Evolutionary conservation across 352 stramenopile species (phyloP).

Genomic region (Elongisporangium senticosum): DNA sequence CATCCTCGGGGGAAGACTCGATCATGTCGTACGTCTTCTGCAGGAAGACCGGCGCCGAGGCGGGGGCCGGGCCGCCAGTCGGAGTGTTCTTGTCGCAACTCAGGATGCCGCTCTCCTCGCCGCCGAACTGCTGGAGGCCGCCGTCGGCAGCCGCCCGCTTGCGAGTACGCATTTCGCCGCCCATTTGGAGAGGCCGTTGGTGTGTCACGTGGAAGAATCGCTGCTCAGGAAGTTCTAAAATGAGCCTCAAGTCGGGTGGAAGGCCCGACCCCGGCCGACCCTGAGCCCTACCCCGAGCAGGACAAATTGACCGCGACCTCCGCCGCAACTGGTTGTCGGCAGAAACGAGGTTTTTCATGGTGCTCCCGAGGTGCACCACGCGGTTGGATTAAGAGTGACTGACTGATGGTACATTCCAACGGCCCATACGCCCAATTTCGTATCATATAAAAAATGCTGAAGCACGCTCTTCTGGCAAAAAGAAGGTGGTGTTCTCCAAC

Average conservation of each 20-base stretch:
- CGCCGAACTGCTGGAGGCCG: conserved; percentile 2
- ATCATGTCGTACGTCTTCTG: conserved; percentile 94
- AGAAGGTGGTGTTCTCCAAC: conserved; percentile 22
- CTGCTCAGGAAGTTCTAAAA: background rate
- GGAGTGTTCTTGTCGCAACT: conserved; percentile 5
- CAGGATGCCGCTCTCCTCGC: conserved; percentile 13
- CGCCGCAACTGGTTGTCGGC: background rate
- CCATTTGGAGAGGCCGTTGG: conserved; percentile 12
- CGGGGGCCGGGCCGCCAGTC: conserved; percentile 8
- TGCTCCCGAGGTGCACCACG: background rate
- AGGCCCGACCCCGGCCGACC: background rate
- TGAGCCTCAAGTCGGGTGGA: background rate
- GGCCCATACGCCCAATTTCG: background rate
- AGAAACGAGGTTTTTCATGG: background rate
- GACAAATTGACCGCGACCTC: background rate
- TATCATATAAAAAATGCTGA: no score
- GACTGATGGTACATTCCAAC: background rate
- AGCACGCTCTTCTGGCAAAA: no score
- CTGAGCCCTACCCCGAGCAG: background rate
- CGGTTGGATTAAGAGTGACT: background rate
- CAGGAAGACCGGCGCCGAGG: conserved; percentile 74
- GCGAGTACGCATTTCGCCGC: conserved; percentile 29
- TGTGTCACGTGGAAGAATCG: background rate
- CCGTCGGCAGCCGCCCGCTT: conserved; percentile 3
- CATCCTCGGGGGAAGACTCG: conserved; percentile 68